Conservation (phyloP, 345 rosid genomes). For the Bruguiera parviflora region DNA sequence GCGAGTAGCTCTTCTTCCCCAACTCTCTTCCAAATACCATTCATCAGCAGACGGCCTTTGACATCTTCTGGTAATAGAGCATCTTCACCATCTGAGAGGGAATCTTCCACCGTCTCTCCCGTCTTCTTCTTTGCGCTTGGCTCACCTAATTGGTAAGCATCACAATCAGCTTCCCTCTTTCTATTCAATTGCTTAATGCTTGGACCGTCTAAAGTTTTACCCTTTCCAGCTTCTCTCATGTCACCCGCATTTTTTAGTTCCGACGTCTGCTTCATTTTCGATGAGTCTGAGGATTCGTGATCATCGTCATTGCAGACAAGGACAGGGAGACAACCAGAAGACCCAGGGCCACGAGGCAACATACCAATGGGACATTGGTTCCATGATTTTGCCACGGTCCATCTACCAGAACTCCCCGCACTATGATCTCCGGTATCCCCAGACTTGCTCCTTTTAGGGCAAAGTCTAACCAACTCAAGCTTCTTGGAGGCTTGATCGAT, state of each 20-base stretch:
- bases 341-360: constrained; percentile 60
- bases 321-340: constrained; percentile 60
- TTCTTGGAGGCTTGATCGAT: constrained; percentile 52
- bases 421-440: constrained; percentile 23
- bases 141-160: constrained; percentile 16
- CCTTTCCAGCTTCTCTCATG: constrained; percentile 34
- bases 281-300: constrained; percentile 14
- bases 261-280: constrained; percentile 4
- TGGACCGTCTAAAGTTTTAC: not conserved
- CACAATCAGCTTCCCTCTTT: constrained; percentile 27
- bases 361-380: constrained; percentile 82
- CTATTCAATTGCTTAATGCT: not conserved
- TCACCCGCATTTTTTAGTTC: constrained; percentile 10
- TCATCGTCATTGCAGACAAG: constrained; percentile 31
- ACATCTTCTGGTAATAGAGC: constrained; percentile 14
- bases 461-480: constrained; percentile 46
- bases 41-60: constrained; percentile 43
- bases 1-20: constrained; percentile 37
- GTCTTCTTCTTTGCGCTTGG: constrained; percentile 24
- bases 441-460: constrained; percentile 27
- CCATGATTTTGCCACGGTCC: constrained; percentile 68
- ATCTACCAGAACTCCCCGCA: constrained; percentile 31
- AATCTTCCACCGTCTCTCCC: constrained; percentile 28
- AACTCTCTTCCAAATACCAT: constrained; percentile 54
- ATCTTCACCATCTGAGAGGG: constrained; percentile 14